Percentiles rank a stretch among this genome's conserved stretches.
These are phyloP conservation scores for Camelina laxa DNA, from an alignment of 345 rosid species.

Conservation along the genomic window DNA sequence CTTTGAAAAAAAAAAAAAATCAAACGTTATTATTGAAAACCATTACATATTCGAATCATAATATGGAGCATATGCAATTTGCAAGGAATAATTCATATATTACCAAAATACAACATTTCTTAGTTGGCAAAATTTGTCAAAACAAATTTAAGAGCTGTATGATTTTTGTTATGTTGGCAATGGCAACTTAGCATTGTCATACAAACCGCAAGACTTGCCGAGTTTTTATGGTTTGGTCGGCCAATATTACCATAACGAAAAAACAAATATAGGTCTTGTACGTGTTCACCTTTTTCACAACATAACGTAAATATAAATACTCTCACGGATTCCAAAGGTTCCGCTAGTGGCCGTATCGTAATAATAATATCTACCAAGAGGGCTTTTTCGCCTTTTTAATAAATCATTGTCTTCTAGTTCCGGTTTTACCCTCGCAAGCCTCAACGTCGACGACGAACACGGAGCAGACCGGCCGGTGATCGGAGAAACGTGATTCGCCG, in stretches of 20 bases:
- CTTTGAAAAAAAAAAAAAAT: not conserved
- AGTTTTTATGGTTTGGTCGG: constrained; percentile 39
- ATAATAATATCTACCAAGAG: constrained; percentile 1
- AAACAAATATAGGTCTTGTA: not conserved
- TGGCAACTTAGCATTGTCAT: not conserved
- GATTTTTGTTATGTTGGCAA: constrained; percentile 1
- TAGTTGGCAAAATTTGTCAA: constrained; percentile 22
- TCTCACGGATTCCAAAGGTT: not conserved
- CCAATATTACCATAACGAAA: not conserved
- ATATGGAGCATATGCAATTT: not conserved
- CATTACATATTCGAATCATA: not conserved
- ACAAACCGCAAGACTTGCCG: constrained; percentile 35
- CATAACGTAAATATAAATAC: constrained; percentile 24
- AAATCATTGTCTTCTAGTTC: constrained; percentile 36
- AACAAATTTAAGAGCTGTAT: constrained; percentile 24
- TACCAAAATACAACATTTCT: not conserved
- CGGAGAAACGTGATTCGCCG: constrained; percentile 76
- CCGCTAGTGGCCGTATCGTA: not conserved
- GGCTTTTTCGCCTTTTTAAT: not conserved
- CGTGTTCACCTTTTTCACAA: constrained; percentile 19
- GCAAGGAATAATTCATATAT: constrained; percentile 14
- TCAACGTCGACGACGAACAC: constrained; percentile 64
- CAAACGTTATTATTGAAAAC: not conserved
- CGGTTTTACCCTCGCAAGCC: constrained; percentile 46
- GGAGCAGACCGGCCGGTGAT: constrained; percentile 85